Evolutionary conservation across 108 stramenopile species (phyloP), one percentile per base, ranked within the genome.

Genomic region (Skeletonema marinoi): DNA sequence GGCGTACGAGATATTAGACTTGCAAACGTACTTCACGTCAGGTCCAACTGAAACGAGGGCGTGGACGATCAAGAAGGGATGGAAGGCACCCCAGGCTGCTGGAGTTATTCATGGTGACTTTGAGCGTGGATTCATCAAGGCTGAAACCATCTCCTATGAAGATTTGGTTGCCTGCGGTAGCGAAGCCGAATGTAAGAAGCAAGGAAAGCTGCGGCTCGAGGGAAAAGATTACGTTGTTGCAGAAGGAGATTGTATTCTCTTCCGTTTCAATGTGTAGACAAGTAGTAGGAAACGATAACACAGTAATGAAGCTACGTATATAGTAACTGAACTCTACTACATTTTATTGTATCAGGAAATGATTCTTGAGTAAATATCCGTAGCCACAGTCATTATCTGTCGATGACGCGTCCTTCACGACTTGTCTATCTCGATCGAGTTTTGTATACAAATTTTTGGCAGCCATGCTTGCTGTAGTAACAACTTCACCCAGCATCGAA

Each of bases 41-140:
- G 99, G 99, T 2, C 96, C 96, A 30, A 92, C 89, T 39, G 99
- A 99, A 76, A 97, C 97, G 0, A 72, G 96, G 35, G 99, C 99
- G 30, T 99, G 99, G 99, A 98, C 97, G 7, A 98, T 99, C 62
- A 71, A 68, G 14, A 86, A 85, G 68, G 98, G 98, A 21, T 97
- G 96, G 91, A 97, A 82, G 56, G 99, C 99, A 17, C 98, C 97
- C 11, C 75, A 98, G 66, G 97, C 97, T 17, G 97, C 97, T 8
- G 99, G 98, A 5, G 98, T 98, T 10, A 99, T 99, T 77, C 99
- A 99, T 87, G 89, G 91, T 51, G 99, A 99, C 74, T 98, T 99
- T 77, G 97, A 97, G 73, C 85, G 96, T 9, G 98, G 98, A 42
- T 99, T 99, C 78, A 99, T 99, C 79, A 92, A 97, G 13, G 99